A percentile compares a stretch with the other conserved stretches of the same genome.
These are phyloP conservation scores for Rubus parviflorus DNA, from an alignment of 306 rosid species.

Conservation along the genomic window DNA sequence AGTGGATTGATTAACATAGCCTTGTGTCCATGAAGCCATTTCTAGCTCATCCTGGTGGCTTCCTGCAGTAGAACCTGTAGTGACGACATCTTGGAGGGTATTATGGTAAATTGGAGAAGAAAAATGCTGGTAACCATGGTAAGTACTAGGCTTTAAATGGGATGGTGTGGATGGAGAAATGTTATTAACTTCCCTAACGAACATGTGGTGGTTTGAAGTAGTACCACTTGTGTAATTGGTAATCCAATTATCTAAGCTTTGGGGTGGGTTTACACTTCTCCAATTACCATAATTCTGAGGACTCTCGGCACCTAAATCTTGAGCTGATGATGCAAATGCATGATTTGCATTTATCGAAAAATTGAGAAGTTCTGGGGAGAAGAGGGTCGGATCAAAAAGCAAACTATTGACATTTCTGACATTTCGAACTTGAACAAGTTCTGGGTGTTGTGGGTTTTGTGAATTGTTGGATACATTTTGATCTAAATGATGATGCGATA, in stretches of 20 bases:
- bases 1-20: slow-evolving; percentile 40
- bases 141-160: slow-evolving; percentile 21
- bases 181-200: slow-evolving; percentile 28
- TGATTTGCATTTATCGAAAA: slow-evolving; percentile 35
- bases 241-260: slow-evolving; percentile 51
- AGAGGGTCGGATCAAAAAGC: slow-evolving; percentile 48
- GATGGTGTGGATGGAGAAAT: slow-evolving; percentile 26
- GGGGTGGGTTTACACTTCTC: slow-evolving; percentile 37
- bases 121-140: slow-evolving; percentile 37
- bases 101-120: slow-evolving; percentile 37
- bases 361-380: slow-evolving; percentile 47
- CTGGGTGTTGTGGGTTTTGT: slow-evolving; percentile 38
- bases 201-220: slow-evolving; percentile 16
- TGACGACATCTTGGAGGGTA: slow-evolving; percentile 53
- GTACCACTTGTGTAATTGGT: slow-evolving; percentile 40
- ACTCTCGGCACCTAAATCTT: slow-evolving; percentile 23
- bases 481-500: slow-evolving; percentile 23
- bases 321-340: slow-evolving; percentile 26
- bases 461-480: slow-evolving; percentile 32
- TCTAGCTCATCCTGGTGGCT: slow-evolving; percentile 30
- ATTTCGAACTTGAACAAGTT: slow-evolving; percentile 53
- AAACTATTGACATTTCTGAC: slow-evolving; percentile 47
- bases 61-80: slow-evolving; percentile 37
- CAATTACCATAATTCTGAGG: slow-evolving; percentile 27
- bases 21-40: slow-evolving; percentile 30